Base-by-base conservation (phyloP, 768 basidiomycete species). In the Agaricus subrufescens region DNA sequence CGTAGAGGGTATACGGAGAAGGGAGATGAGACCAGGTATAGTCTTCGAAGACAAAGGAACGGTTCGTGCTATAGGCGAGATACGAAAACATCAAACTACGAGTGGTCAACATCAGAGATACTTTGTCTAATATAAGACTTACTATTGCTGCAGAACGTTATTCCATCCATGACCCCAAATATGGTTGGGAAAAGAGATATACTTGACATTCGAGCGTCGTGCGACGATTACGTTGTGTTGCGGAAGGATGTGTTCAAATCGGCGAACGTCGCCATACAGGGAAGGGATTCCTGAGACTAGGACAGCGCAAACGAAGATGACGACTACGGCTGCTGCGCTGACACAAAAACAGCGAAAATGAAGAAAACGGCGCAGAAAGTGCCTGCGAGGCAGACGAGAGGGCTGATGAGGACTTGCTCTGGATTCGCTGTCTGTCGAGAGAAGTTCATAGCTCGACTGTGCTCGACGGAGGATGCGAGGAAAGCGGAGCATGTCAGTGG, bases 111-210 rank as follows among this genome's bases (percentile, higher is more conserved):
- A 42, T 42, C n/a, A 46, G 4, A 34, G 43, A 10, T 52, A 27
- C 19, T 34, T 19, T 27, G 44, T 46, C 30, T 29, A 52, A 15
- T 42, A n/a, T 52, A 61, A 49, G 34, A 76, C 81, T 58, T 63
- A 84, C 82, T 75, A 71, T 75, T 86, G 83, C 65, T 85, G 81
- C 26, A 86, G 69, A 29, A 84, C 65, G 54, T 85, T 86, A 65
- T 85, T 84, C 55, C 84, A 71, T 1, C 84, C 84, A 52, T 79
- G 80, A 0, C 81, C 82, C 82, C 82, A 83, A 4, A 84, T 52
- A 58, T 84, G 81, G 19, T 74, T 74, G 1, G 81, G 77, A 59
- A 84, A 85, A 27, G 75, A 63, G 30, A 85, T 59, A 57, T 77
- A 85, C 59, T 62, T 61, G 31, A 62, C 62, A 60, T 62, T 42